Conservation (phyloP, 106 monocot genomes). For the Triglochin maritima region DNA sequence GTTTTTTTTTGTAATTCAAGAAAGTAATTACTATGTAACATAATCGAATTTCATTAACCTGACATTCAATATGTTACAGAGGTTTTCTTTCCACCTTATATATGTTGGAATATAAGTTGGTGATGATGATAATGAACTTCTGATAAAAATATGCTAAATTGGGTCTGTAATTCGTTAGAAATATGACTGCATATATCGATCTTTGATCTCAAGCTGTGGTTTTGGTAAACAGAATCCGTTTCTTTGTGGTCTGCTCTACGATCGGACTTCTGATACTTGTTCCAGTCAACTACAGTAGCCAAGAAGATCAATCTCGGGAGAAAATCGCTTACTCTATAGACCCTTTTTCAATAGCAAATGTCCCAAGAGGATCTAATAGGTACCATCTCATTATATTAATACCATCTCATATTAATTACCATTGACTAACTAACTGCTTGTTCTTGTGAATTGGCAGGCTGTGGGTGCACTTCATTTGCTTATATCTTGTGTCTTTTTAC, state of each 20-base stretch:
- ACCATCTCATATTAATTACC: background rate
- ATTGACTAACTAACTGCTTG: background rate
- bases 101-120: too few species aligned
- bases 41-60: background rate
- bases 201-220: background rate
- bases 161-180: too few species aligned
- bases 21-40: background rate
- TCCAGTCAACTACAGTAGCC: slow-evolving; percentile 44
- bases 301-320: slow-evolving; percentile 10
- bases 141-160: too few species aligned
- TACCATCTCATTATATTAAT: background rate
- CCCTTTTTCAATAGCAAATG: slow-evolving; percentile 54
- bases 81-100: too few species aligned
- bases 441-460: slow-evolving; percentile 42
- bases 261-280: slow-evolving; percentile 59
- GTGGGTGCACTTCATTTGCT: slow-evolving; percentile 66
- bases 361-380: slow-evolving; percentile 46
- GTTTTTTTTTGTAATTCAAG: too few species aligned
- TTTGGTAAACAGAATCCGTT: slow-evolving; percentile 37
- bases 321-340: slow-evolving; percentile 49
- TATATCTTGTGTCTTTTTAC: slow-evolving; percentile 56
- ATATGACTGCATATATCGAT: too few species aligned
- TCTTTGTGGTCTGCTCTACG: slow-evolving; percentile 52
- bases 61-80: too few species aligned
- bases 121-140: too few species aligned